phyloP scores from a whole-genome alignment of 208 protist genomes.

The Trypanosomatidae sp. region DNA sequence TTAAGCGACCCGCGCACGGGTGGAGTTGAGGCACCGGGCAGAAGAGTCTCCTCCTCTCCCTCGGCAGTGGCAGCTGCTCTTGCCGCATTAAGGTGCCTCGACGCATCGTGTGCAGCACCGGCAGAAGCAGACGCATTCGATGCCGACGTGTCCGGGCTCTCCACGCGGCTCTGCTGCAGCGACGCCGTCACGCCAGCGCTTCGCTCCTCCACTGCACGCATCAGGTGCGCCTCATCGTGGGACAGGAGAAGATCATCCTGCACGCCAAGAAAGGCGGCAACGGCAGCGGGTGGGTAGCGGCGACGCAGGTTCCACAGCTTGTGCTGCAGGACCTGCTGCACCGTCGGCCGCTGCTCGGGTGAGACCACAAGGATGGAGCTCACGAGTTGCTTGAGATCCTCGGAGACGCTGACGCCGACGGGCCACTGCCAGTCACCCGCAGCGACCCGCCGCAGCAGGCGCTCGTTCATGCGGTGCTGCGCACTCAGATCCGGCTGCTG shows the following conservation, averaged over 20 bases:
- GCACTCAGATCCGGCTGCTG: conserved; percentile 1
- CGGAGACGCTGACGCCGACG: conserved; percentile 45
- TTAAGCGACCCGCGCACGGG: conserved; percentile 52
- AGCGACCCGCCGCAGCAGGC: conserved; percentile 70
- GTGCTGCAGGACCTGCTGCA: conserved; percentile 52
- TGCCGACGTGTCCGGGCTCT: conserved; percentile 30
- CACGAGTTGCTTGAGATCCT: conserved; percentile 65
- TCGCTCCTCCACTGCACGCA: conserved; percentile 84
- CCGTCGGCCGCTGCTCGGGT: conserved; percentile 61
- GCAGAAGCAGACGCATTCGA: too few species aligned
- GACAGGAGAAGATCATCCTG: conserved; percentile 82
- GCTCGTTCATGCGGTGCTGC: conserved; percentile 50
- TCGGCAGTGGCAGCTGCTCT: background rate
- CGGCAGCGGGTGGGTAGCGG: conserved; percentile 60
- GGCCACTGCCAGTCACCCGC: conserved; percentile 83
- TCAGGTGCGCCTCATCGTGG: conserved; percentile 77
- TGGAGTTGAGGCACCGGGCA: conserved; percentile 9
- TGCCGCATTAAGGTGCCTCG: too few species aligned
- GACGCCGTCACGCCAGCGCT: conserved; percentile 73
- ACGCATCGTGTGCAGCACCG: too few species aligned
- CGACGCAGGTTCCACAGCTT: conserved; percentile 70
- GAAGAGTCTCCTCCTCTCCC: background rate
- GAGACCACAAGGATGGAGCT: conserved; percentile 59
- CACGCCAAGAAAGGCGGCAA: conserved; percentile 80
- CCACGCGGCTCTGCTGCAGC: conserved; percentile 44